These are phyloP conservation scores for Cornus suecica DNA, from an alignment of 148 eudicot genomes.

Conservation along the genomic window DNA sequence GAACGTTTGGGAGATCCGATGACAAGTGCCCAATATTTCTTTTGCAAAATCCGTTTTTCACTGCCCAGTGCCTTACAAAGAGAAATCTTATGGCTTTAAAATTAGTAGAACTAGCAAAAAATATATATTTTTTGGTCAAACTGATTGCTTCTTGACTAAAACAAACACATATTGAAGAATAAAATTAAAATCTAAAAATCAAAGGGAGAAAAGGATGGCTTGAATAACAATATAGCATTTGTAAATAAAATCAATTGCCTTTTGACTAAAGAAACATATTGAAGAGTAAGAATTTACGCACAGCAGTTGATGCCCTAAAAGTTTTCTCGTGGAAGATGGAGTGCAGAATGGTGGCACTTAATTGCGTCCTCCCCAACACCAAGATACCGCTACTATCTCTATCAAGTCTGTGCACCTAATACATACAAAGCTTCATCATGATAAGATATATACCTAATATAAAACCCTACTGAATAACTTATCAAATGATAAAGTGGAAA, in stretches of 20 bases:
- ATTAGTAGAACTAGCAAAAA: not conserved
- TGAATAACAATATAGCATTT: not conserved
- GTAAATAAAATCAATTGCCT: not conserved
- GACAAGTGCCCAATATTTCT: conserved; percentile 93
- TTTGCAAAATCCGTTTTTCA: conserved; percentile 52
- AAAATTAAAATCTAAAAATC: too few relatives aligned
- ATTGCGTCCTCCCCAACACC: conserved; percentile 94
- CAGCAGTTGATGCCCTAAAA: conserved; percentile 52
- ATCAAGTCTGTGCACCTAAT: conserved; percentile 97
- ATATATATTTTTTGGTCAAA: too few relatives aligned
- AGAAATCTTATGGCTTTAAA: not conserved
- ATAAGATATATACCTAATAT: conserved; percentile 5
- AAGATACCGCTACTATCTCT: conserved; percentile 95
- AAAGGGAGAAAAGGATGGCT: not conserved
- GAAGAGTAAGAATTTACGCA: conserved; percentile 30
- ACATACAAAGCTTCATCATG: conserved; percentile 21
- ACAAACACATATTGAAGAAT: not conserved
- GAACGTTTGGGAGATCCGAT: conserved; percentile 69
- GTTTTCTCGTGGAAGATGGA: conserved; percentile 97
- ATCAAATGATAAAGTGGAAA: not conserved
- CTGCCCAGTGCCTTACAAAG: conserved; percentile 32
- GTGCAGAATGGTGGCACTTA: conserved; percentile 74
- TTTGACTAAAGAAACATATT: not conserved
- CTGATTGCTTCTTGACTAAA: not conserved
- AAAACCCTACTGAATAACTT: not conserved